Conservation (phyloP, 2,329 filamentous ascomycete genomes). For the Alternaria infectoria region DNA sequence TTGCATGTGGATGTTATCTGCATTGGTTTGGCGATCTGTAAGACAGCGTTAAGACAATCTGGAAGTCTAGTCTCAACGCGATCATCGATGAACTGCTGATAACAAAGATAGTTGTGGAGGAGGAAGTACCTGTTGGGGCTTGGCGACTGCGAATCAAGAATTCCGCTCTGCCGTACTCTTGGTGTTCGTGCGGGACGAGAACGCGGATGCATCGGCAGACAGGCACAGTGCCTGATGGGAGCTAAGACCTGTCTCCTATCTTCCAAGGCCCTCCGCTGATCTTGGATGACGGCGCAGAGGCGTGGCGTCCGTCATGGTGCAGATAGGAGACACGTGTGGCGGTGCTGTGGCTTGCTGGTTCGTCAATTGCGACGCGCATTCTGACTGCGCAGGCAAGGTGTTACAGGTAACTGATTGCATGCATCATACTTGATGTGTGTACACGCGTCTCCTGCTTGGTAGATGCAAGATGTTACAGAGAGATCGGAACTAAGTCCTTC, state of each 20-base stretch:
- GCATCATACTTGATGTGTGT: background rate
- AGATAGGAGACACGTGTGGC: background rate
- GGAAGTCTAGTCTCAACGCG: background rate
- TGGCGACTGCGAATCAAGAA: background rate
- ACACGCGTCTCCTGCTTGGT: background rate
- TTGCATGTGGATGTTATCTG: background rate
- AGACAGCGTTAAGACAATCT: background rate
- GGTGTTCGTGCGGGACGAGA: conserved; percentile 5
- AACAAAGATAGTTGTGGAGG: background rate
- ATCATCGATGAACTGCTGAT: background rate
- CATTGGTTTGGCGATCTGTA: background rate
- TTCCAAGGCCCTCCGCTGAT: conserved; percentile 3
- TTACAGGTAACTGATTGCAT: background rate
- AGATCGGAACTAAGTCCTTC: background rate
- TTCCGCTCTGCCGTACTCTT: conserved; percentile 3
- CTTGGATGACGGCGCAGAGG: background rate
- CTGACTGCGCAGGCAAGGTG: background rate
- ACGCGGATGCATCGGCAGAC: background rate
- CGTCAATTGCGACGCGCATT: background rate
- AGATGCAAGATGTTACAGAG: background rate
- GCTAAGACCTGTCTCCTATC: background rate
- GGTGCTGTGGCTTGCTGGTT: background rate
- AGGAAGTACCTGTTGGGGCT: background rate
- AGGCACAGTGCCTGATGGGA: background rate
- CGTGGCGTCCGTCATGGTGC: conserved; percentile 2